Evolutionary conservation across 2,329 filamentous ascomycete species (phyloP).

Genomic region (Fragosphaeria purpurea): DNA sequence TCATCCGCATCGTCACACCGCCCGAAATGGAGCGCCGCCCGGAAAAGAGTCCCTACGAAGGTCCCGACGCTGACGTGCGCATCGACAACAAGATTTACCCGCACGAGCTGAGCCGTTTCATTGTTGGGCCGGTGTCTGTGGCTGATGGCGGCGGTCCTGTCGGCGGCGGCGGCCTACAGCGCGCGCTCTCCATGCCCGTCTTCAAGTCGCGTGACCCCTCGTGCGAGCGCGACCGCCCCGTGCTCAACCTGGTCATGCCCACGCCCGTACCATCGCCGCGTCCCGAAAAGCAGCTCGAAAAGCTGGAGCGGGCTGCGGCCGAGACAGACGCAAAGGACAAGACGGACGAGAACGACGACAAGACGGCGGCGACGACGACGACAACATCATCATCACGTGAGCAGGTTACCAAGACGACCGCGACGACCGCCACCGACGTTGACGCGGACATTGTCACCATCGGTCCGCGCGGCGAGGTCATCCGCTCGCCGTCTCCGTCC

Average conservation of each 20-base stretch:
- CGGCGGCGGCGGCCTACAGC: background rate
- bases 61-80: conserved; percentile 52
- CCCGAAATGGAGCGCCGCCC: conserved; percentile 37
- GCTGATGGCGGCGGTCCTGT: background rate
- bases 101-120: conserved; percentile 32
- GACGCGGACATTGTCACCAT: conserved; percentile 5
- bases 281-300: conserved; percentile 28
- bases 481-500: conserved; percentile 12
- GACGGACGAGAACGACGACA: background rate
- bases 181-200: conserved; percentile 18
- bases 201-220: conserved; percentile 42
- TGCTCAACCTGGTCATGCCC: conserved; percentile 51
- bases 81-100: conserved; percentile 51
- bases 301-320: background rate
- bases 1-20: conserved; percentile 43
- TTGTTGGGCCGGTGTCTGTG: conserved; percentile 16
- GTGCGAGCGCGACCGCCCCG: conserved; percentile 44
- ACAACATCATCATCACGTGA: no score
- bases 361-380: conserved; percentile 1
- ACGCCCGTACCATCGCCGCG: conserved; percentile 46
- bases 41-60: conserved; percentile 43
- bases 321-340: background rate
- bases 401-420: no score
- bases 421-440: background rate
- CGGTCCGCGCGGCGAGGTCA: conserved; percentile 29